Conservation (phyloP, 257 asterid species). For the Striga asiatica region DNA sequence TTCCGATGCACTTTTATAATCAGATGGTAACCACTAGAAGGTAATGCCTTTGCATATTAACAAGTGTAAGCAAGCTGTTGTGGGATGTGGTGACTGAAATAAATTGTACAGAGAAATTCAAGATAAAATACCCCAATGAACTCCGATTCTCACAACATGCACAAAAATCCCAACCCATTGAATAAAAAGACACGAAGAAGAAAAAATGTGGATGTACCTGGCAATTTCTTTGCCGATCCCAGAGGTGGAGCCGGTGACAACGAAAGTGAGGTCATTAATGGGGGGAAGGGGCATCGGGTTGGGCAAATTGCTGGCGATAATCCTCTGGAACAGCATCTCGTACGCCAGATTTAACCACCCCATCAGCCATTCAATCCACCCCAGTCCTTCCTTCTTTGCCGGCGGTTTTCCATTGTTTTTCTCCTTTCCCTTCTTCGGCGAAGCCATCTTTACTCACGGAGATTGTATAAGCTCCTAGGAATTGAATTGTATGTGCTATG, state of each 20-base stretch:
- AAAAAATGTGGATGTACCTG: slow-evolving; percentile 25
- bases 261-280: slow-evolving; percentile 57
- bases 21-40: too few relatives aligned
- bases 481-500: too few relatives aligned
- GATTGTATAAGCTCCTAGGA: too few relatives aligned
- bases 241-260: slow-evolving; percentile 94
- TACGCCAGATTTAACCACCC: slow-evolving; percentile 60
- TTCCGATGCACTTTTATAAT: too few relatives aligned
- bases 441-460: slow-evolving; percentile 19
- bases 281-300: slow-evolving; percentile 90
- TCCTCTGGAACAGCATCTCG: slow-evolving; percentile 92
- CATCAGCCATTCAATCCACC: slow-evolving; percentile 84
- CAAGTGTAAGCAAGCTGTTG: too few relatives aligned
- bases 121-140: background rate
- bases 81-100: too few relatives aligned
- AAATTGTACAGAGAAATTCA: too few relatives aligned
- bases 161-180: background rate
- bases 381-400: slow-evolving; percentile 55
- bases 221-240: slow-evolving; percentile 96
- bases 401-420: slow-evolving; percentile 12
- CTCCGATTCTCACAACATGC: background rate
- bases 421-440: slow-evolving; percentile 19
- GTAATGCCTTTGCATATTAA: too few relatives aligned
- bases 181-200: background rate
- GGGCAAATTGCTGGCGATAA: slow-evolving; percentile 71